Percentiles rank a stretch among this genome's conserved stretches.
These are phyloP conservation scores for Pythium rhizo-oryzae DNA, from an alignment of 352 stramenopile genomes.

Conservation along the genomic window DNA sequence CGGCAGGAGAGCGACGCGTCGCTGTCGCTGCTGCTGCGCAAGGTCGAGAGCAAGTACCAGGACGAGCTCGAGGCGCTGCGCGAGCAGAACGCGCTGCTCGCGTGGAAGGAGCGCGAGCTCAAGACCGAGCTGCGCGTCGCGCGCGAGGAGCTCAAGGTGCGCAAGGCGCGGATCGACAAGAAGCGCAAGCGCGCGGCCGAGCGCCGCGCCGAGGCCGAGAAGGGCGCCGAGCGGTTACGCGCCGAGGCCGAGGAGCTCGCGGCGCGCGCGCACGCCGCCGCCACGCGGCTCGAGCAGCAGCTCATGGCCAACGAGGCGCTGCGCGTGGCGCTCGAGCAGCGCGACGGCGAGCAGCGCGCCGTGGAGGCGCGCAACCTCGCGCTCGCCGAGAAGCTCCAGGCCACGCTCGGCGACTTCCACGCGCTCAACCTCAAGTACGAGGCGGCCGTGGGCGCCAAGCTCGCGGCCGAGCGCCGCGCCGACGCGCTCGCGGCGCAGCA, in stretches of 20 bases:
- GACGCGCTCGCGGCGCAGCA: constrained; percentile 51
- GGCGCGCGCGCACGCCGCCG: background rate
- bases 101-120: constrained; percentile 74
- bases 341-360: constrained; percentile 42
- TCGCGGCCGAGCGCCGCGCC: constrained; percentile 52
- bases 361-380: constrained; percentile 51
- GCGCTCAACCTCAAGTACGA: constrained; percentile 68
- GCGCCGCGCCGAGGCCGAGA: constrained; percentile 62
- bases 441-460: constrained; percentile 43
- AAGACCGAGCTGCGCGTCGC: constrained; percentile 63
- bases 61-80: constrained; percentile 78
- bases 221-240: constrained; percentile 45
- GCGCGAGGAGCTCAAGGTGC: constrained; percentile 64
- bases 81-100: constrained; percentile 66
- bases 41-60: constrained; percentile 78
- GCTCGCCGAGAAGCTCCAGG: constrained; percentile 67
- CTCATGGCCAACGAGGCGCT: constrained; percentile 34
- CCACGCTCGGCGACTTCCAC: constrained; percentile 67
- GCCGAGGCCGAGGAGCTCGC: constrained; percentile 33
- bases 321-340: constrained; percentile 22
- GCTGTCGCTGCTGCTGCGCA: constrained; percentile 73
- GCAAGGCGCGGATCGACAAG: constrained; percentile 71
- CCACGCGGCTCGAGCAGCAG: constrained; percentile 26
- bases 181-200: constrained; percentile 71
- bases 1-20: constrained; percentile 38